Conservation (phyloP, 2,329 filamentous ascomycete genomes). For the Parafenestella ontariensis region DNA sequence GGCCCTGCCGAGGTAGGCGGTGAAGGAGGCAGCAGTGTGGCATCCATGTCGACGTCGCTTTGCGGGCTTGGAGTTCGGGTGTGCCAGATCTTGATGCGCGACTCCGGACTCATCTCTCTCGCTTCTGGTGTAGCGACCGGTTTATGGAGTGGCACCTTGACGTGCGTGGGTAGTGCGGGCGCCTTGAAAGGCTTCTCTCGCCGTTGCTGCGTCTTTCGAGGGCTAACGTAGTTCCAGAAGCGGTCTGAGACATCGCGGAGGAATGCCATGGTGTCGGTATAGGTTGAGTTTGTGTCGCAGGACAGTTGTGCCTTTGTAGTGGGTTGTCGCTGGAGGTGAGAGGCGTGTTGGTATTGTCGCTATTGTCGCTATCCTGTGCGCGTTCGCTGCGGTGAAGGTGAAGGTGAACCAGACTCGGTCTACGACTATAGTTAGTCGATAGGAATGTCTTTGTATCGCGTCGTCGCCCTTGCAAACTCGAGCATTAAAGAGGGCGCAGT, state of each 20-base stretch:
- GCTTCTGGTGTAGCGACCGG: conserved; percentile 5
- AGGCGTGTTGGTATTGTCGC: background rate
- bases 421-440: conserved; percentile 9
- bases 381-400: conserved; percentile 20
- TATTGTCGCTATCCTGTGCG: background rate
- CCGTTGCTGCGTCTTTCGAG: conserved; percentile 48
- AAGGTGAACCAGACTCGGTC: conserved; percentile 17
- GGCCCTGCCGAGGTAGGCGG: conserved; percentile 35
- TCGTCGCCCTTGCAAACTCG: conserved; percentile 7
- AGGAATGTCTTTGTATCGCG: conserved; percentile 18
- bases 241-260: conserved; percentile 43
- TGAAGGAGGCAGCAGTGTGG: conserved; percentile 37
- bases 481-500: conserved; percentile 18
- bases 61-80: conserved; percentile 28
- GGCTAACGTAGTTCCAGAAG: conserved; percentile 54
- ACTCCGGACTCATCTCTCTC: conserved; percentile 46
- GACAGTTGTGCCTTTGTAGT: conserved; percentile 1
- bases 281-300: background rate
- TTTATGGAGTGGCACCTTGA: conserved; percentile 6
- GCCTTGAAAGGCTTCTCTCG: conserved; percentile 49
- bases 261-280: conserved; percentile 34
- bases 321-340: background rate
- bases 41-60: conserved; percentile 30
- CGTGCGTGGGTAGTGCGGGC: conserved; percentile 27
- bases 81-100: conserved; percentile 31